Evolutionary conservation across 495 filamentous ascomycete genomes (phyloP).

Genomic region (Penicillium roqueforti): DNA sequence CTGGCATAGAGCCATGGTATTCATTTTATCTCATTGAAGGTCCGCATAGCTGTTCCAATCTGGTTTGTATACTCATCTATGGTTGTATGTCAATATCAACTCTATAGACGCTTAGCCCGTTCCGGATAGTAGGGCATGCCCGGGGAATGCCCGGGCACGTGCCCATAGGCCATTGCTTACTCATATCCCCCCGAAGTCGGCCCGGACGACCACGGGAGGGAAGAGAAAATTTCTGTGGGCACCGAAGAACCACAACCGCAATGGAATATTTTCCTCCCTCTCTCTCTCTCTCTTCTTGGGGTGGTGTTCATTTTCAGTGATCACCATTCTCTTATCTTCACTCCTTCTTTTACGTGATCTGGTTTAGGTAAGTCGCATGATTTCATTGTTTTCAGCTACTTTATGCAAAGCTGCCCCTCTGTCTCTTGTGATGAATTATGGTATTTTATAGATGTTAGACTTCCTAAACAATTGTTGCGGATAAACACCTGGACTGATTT

Average conservation of each 20-base stretch:
- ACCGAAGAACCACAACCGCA: constrained; percentile 4
- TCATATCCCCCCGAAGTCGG: background rate
- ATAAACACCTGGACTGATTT: constrained; percentile 41
- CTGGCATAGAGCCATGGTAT: background rate
- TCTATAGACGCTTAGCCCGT: background rate
- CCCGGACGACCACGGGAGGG: background rate
- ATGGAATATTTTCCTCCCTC: constrained; percentile 9
- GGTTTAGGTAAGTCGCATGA: constrained; percentile 18
- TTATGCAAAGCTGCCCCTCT: background rate
- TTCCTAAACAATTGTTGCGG: constrained; percentile 45
- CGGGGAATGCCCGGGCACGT: no score
- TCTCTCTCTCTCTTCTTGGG: constrained; percentile 6
- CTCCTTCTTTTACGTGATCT: constrained; percentile 8
- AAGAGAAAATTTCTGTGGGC: constrained; percentile 7
- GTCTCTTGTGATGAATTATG: constrained; percentile 43
- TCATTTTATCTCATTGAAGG: background rate
- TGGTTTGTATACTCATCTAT: background rate
- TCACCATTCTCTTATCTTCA: constrained; percentile 7
- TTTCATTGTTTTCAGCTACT: background rate
- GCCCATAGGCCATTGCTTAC: background rate
- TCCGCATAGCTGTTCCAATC: background rate
- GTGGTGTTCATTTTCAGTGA: constrained; percentile 8
- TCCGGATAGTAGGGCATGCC: constrained; percentile 1
- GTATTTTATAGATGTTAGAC: constrained; percentile 51
- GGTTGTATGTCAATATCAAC: background rate